Percentiles rank a stretch among this genome's conserved stretches.
Evolutionary conservation across 2,329 filamentous ascomycete species (phyloP).

Genomic region (Alternaria angustiovoidea): DNA sequence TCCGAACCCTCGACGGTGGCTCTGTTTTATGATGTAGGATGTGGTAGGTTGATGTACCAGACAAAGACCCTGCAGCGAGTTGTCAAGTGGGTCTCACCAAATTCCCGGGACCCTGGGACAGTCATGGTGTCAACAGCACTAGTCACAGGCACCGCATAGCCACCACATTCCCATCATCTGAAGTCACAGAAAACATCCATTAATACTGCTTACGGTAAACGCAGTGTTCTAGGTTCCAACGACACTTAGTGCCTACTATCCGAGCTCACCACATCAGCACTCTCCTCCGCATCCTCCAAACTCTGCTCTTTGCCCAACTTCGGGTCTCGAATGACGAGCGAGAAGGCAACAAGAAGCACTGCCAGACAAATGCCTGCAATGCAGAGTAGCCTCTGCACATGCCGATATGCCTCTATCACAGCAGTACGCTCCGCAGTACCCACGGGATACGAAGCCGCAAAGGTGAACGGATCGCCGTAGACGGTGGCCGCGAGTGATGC

Average conservation of each 20-base stretch:
- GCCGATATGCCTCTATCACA: slow-evolving; percentile 56
- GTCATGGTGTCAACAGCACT: not conserved
- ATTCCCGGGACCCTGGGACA: too few species aligned
- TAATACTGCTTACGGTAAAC: not conserved
- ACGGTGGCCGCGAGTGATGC: slow-evolving; percentile 51
- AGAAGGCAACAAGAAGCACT: slow-evolving; percentile 57
- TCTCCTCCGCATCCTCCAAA: slow-evolving; percentile 52
- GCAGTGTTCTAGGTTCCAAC: not conserved
- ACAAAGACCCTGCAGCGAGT: too few species aligned
- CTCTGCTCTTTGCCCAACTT: slow-evolving; percentile 57
- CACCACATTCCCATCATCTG: too few species aligned
- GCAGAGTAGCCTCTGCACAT: slow-evolving; percentile 58
- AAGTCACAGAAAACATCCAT: not conserved
- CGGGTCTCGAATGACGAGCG: slow-evolving; percentile 57
- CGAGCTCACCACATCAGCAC: not conserved
- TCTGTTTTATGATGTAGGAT: too few species aligned
- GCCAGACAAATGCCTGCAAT: slow-evolving; percentile 62
- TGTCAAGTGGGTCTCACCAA: too few species aligned
- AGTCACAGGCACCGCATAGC: not conserved
- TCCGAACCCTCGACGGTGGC: too few species aligned
- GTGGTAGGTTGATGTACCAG: too few species aligned
- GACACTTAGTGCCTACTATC: not conserved
- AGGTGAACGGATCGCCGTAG: slow-evolving; percentile 56
- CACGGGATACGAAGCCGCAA: slow-evolving; percentile 48
- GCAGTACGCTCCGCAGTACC: slow-evolving; percentile 56